Evolutionary conservation across 345 rosid genomes (phyloP).

Genomic region (Limnanthes douglasii): DNA sequence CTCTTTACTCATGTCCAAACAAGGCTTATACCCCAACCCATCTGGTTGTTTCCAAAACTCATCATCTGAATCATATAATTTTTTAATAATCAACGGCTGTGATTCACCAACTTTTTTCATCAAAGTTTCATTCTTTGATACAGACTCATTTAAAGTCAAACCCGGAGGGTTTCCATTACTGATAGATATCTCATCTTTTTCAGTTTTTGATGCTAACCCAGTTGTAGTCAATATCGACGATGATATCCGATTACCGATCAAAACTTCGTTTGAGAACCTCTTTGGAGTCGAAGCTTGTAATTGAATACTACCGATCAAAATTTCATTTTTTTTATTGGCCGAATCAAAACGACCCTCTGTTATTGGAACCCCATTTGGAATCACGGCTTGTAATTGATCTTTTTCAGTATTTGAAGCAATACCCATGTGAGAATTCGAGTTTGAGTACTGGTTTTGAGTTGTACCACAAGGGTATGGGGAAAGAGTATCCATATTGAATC

Average conservation of each 20-base stretch:
- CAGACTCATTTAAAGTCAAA: no score
- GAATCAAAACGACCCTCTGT: conserved; percentile 1
- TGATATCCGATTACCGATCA: no score
- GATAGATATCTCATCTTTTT: no score
- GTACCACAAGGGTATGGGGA: conserved; percentile 40
- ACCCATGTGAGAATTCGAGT: conserved; percentile 17
- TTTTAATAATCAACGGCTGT: no score
- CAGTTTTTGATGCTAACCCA: no score
- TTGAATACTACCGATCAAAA: conserved; percentile 6
- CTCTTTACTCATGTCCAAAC: conserved; percentile 44
- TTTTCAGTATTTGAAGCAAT: conserved; percentile 4
- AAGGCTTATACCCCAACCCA: conserved; percentile 76
- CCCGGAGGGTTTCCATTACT: no score
- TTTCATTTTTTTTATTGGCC: conserved; percentile 7
- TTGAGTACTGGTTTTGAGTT: conserved; percentile 1
- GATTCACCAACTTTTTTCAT: no score
- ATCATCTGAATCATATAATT: conserved; percentile 9
- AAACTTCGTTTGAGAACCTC: no score
- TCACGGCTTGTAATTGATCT: background rate
- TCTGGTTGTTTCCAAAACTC: conserved; percentile 97
- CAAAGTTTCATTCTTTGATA: no score
- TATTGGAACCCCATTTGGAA: conserved; percentile 5
- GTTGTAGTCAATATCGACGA: no score
- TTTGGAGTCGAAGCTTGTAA: background rate
- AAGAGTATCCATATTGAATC: conserved; percentile 39